Percentiles rank a stretch among this genome's conserved stretches.
phyloP scores from a whole-genome alignment of 2,329 filamentous ascomycete genomes.

The Colletotrichum tamarilloi region DNA sequence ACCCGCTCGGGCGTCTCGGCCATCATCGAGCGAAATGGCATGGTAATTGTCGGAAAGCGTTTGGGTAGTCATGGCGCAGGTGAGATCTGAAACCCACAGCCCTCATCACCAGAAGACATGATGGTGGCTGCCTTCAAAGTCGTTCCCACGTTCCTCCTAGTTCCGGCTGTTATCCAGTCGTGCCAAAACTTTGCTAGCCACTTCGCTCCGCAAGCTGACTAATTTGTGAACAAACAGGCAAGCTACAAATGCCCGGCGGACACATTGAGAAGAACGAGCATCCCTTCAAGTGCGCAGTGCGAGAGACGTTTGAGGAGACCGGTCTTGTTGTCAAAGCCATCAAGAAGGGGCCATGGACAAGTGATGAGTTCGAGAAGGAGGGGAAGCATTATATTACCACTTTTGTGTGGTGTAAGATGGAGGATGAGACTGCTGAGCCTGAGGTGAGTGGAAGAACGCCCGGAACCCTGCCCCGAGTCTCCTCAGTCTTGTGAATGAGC shows the following conservation, averaged over 20 bases:
- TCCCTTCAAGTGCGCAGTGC: conserved; percentile 69
- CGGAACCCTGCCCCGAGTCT: background rate
- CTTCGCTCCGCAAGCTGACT: too few species aligned
- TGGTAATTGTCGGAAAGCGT: conserved; percentile 59
- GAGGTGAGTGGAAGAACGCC: background rate
- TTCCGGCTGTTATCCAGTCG: too few species aligned
- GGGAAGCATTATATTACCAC: conserved; percentile 80
- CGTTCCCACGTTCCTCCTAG: background rate
- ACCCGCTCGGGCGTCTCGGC: conserved; percentile 62
- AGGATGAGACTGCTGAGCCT: conserved; percentile 60
- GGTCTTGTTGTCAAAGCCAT: conserved; percentile 65
- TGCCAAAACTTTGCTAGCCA: too few species aligned
- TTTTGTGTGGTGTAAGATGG: conserved; percentile 68
- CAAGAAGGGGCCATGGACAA: too few species aligned
- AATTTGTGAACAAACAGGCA: conserved; percentile 52
- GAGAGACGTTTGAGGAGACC: conserved; percentile 79
- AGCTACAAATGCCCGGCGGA: conserved; percentile 77
- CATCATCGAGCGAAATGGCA: conserved; percentile 55
- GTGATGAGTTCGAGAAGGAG: conserved; percentile 62
- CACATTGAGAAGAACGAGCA: conserved; percentile 79
- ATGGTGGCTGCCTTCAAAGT: too few species aligned
- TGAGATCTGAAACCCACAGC: conserved; percentile 39
- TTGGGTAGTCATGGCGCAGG: conserved; percentile 61
- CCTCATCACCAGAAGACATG: too few species aligned
- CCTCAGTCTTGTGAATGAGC: background rate